Evolutionary conservation across 768 basidiomycete genomes (phyloP).

Genomic region (Auricularia heimuer): DNA sequence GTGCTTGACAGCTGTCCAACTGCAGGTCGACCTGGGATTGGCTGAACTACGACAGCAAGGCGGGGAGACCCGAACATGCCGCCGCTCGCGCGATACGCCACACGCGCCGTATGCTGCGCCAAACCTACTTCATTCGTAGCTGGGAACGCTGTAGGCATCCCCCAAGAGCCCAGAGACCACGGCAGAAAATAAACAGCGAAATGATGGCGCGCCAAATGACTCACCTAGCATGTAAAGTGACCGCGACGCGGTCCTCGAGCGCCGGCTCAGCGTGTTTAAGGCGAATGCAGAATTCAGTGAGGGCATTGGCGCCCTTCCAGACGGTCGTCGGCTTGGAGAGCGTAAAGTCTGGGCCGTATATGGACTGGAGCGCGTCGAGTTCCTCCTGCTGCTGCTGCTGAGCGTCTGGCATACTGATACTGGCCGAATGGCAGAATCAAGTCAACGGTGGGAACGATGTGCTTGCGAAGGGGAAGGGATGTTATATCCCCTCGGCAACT

Average conservation of each 20-base stretch:
- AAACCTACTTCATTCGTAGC: too few relatives aligned
- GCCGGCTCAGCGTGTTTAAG: conserved; percentile 54
- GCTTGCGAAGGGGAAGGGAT: conserved; percentile 56
- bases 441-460: conserved; percentile 22
- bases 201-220: conserved; percentile 11
- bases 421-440: conserved; percentile 16
- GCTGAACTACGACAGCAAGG: too few relatives aligned
- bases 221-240: conserved; percentile 64
- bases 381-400: conserved; percentile 49
- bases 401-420: conserved; percentile 8
- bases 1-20: too few relatives aligned
- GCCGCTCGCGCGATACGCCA: neutral
- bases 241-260: conserved; percentile 47
- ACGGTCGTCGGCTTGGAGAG: conserved; percentile 66
- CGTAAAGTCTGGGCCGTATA: conserved; percentile 70
- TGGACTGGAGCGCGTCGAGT: conserved; percentile 70
- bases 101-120: too few relatives aligned
- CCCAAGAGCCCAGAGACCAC: conserved; percentile 7
- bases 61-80: too few relatives aligned
- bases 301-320: conserved; percentile 71
- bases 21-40: too few relatives aligned
- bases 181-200: neutral
- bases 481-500: conserved; percentile 51
- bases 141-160: too few relatives aligned
- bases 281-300: conserved; percentile 69